Evolutionary conservation across 768 basidiomycete genomes (phyloP).

Genomic region (Tylopilus sp.): DNA sequence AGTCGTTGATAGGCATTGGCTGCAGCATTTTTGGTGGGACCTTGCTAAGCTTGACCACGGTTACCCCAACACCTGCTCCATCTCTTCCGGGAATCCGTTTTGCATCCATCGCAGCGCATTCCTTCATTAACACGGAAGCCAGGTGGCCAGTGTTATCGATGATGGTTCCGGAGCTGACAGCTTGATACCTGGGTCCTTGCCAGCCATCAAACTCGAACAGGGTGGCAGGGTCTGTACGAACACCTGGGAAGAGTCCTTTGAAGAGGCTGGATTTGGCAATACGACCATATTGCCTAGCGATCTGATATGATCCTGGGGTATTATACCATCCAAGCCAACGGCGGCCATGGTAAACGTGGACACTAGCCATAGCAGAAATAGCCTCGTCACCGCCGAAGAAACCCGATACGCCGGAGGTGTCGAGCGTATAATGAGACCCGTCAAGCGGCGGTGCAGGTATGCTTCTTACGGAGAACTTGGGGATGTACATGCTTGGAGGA

Average conservation of each 20-base stretch:
- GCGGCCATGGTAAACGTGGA: not conserved
- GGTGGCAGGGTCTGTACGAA: not conserved
- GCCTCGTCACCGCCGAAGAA: not conserved
- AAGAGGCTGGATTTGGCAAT: not conserved
- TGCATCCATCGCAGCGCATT: not conserved
- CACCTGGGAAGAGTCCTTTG: not conserved
- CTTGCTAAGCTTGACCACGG: not conserved
- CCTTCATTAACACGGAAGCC: not conserved
- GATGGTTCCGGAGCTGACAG: not conserved
- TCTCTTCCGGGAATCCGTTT: not conserved
- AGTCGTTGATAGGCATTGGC: not conserved
- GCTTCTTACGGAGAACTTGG: not conserved
- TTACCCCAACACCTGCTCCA: not conserved
- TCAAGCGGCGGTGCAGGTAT: not conserved
- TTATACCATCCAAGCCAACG: not conserved
- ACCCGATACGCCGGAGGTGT: not conserved
- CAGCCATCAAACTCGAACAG: not conserved
- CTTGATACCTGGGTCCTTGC: not conserved
- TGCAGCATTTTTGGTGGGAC: not conserved
- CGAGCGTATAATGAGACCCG: not conserved
- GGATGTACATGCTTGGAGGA: not conserved
- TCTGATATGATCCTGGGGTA: not conserved
- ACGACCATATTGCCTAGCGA: not conserved
- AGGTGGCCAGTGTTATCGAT: not conserved
- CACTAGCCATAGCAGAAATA: not conserved